Base-by-base conservation (phyloP, 257 asterid species). In the Lithospermum erythrorhizon region DNA sequence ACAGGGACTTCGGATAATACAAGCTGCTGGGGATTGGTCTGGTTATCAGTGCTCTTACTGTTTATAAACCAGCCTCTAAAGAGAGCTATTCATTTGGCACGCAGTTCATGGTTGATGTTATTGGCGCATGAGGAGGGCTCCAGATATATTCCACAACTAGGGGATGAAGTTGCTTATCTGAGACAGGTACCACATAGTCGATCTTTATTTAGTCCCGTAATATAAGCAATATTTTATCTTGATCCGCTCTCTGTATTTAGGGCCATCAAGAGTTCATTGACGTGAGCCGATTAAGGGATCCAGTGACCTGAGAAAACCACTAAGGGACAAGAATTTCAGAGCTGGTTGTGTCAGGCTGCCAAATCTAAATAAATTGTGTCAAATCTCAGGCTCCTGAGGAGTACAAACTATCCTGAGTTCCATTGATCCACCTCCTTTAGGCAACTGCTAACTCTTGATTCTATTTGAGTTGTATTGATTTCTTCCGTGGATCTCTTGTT, bases 401-500 rank as follows among this genome's bases (percentile, higher is more conserved):
- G 98, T 83, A 95, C 57, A 91, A 77, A 82, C 70, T 90, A 76
- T 79, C 20, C 85, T 63, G 82, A 77, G 73, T 86, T 91, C 65
- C 65, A 63, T 75, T 65, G 96, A 90, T 67, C 84, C 87, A 62
- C 79, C 47, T 91, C 98, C 56, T 22, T 49, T 69, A 37, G 93
- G 93, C 23, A 81, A 76, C n/a, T n/a, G n/a, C n/a, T n/a, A n/a
- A n/a, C n/a, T n/a, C 65, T 75, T 91, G 77, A 77, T 87, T 74
- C 78, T 91, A 52, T 95, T 96, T 5, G 96, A 91, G 70, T 75
- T 91, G 61, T n/a, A 74, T 93, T 61, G 79, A 83, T 61, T 91
- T 87, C n/a, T 27, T 61, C 98, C 98, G 1, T n/a, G 96, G 88
- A 70, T 91, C 88, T 67, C 98, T 91, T 67, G 98, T 91, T 49